Evolutionary conservation across 805 yeast species (phyloP).

Genomic region (Debaryomyces prosopidis): DNA sequence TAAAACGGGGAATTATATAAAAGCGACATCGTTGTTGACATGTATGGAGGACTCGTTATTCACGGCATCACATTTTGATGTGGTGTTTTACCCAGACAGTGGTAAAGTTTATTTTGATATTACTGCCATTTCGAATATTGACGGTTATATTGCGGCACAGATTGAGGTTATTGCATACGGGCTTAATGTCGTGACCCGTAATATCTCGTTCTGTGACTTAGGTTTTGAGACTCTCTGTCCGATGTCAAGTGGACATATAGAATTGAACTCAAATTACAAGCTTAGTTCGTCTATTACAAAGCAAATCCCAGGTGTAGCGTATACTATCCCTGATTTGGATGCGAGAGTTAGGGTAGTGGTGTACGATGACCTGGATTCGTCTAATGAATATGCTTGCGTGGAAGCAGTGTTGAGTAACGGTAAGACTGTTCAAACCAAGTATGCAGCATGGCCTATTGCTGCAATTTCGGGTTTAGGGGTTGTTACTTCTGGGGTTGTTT

Average conservation of each 20-base stretch:
- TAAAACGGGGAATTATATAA: constrained; percentile 24
- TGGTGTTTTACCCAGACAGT: constrained; percentile 67
- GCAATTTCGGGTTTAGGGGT: constrained; percentile 87
- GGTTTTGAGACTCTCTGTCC: constrained; percentile 67
- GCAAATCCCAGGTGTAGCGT: constrained; percentile 80
- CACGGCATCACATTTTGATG: constrained; percentile 82
- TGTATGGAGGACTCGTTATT: constrained; percentile 91
- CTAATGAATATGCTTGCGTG: constrained; percentile 79
- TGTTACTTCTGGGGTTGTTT: constrained; percentile 80
- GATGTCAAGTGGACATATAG: constrained; percentile 82
- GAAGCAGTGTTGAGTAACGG: constrained; percentile 85
- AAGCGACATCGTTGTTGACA: constrained; percentile 73
- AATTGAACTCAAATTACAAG: constrained; percentile 52
- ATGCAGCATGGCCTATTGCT: constrained; percentile 95
- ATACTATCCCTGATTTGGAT: constrained; percentile 89
- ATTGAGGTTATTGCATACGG: constrained; percentile 80
- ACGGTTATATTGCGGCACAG: constrained; percentile 67
- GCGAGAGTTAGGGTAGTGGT: constrained; percentile 82
- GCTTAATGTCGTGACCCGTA: constrained; percentile 54
- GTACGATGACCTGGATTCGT: constrained; percentile 45
- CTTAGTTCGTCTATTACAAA: constrained; percentile 43
- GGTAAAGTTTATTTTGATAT: constrained; percentile 63
- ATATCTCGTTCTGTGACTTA: constrained; percentile 66
- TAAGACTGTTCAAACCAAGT: constrained; percentile 89
- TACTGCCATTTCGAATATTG: constrained; percentile 75